These are phyloP conservation scores for Bipolaris gigantea DNA, from an alignment of 2,329 filamentous ascomycete species.

Conservation along the genomic window DNA sequence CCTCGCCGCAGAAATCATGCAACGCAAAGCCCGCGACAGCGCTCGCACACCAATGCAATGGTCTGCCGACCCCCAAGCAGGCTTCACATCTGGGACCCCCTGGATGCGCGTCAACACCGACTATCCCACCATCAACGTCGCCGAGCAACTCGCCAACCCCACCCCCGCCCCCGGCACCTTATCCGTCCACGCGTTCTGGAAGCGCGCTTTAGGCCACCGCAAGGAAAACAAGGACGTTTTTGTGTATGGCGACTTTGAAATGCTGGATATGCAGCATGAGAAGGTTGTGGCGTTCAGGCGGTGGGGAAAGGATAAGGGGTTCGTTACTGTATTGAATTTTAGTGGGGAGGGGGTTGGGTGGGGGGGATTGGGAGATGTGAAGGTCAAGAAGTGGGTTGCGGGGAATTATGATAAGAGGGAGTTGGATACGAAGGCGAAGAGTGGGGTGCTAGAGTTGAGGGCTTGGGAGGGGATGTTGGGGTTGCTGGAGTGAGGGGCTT, in stretches of 20 bases:
- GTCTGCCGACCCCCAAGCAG: conserved; percentile 58
- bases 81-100: conserved; percentile 62
- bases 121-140: conserved; percentile 60
- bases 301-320: conserved; percentile 33
- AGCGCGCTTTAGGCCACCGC: conserved; percentile 56
- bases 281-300: conserved; percentile 38
- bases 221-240: conserved; percentile 63
- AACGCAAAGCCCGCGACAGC: conserved; percentile 66
- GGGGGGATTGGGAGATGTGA: conserved; percentile 30
- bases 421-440: conserved; percentile 20
- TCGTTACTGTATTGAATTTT: conserved; percentile 41
- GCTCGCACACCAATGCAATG: conserved; percentile 70
- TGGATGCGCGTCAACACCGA: conserved; percentile 66
- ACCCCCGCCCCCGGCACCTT: conserved; percentile 35
- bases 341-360: conserved; percentile 34
- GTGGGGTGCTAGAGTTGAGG: conserved; percentile 28
- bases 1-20: conserved; percentile 48
- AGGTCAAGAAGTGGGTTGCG: conserved; percentile 41
- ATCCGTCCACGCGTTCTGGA: conserved; percentile 65
- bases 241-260: conserved; percentile 62
- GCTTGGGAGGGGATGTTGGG: conserved; percentile 45
- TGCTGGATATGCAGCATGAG: conserved; percentile 53
- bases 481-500: conserved; percentile 18
- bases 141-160: conserved; percentile 50
- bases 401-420: conserved; percentile 42